A percentile compares a stretch with the other conserved stretches of the same genome.
Evolutionary conservation across 805 yeast genomes (phyloP).

Genomic region (Barnettozyma populi): DNA sequence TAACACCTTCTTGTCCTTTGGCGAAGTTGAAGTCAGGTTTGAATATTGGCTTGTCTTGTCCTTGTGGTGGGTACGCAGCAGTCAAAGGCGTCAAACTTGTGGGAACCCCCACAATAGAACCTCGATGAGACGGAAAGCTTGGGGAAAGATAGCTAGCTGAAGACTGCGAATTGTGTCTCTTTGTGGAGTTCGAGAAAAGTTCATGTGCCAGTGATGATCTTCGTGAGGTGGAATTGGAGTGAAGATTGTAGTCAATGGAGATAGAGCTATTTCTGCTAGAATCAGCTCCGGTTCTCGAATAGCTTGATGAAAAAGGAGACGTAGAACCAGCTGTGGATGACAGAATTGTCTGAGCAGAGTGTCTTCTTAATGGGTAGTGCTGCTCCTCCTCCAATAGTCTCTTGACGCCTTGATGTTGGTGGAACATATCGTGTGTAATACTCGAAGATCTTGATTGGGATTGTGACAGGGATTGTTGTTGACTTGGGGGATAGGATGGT

Average conservation of each 20-base stretch:
- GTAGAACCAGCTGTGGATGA: conserved; percentile 21
- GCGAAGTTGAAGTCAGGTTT: conserved; percentile 1
- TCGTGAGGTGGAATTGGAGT: conserved; percentile 29
- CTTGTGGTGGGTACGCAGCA: conserved; percentile 11
- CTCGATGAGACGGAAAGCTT: conserved; percentile 20
- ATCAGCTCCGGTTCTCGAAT: conserved; percentile 26
- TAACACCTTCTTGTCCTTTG: neutral
- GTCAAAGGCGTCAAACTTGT: conserved; percentile 21
- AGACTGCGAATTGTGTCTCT: conserved; percentile 19
- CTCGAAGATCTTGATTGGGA: conserved; percentile 20
- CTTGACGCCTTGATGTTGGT: conserved; percentile 26
- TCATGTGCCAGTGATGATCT: conserved; percentile 41
- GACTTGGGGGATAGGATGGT: conserved; percentile 8
- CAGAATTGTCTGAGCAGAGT: conserved; percentile 24
- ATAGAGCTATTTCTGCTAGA: conserved; percentile 38
- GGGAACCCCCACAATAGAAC: conserved; percentile 18
- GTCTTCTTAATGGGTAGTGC: conserved; percentile 23
- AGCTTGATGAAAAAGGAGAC: conserved; percentile 30
- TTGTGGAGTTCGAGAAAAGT: conserved; percentile 32
- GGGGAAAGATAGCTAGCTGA: conserved; percentile 19
- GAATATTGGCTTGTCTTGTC: conserved; percentile 9
- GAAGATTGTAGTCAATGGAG: conserved; percentile 27
- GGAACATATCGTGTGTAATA: conserved; percentile 20
- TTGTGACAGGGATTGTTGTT: conserved; percentile 12
- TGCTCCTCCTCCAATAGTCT: conserved; percentile 24